Base-by-base conservation (phyloP, 352 stramenopile species). In the Phytophthora idaei region DNA sequence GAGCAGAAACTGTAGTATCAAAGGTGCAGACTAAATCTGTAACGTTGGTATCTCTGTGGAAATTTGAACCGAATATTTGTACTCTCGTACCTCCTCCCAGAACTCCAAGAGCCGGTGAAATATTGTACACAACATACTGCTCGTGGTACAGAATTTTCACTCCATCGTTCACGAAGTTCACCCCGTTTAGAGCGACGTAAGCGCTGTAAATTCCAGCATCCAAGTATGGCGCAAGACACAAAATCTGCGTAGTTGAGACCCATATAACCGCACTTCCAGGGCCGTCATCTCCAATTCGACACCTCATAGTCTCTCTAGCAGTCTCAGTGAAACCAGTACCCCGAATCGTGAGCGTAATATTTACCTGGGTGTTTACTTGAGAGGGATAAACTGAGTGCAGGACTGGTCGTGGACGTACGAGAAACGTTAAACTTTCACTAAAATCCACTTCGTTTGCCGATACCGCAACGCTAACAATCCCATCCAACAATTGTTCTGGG, bases 131-230 rank as follows among this genome's bases (percentile, higher is more conserved):
- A 2, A 61, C 36, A 39, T 85, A 66, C 0, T 58, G 39, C 3
- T 89, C 83, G 41, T 61, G 68, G 31, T 89, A 88, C 25, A 78
- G 7, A 29, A 92, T 31, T 8, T 69, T 60, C 0, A 90, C 9
- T 0, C 48, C 58, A 44, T 86, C 73, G 12, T 76, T 74, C 14
- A 80, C 61, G 44, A 88, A 90, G 29, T 76, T 75, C 1, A 66
- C 48, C 5, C 67, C 72, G 52, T 89, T 87, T 4, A 85, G 42
- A 1, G 81, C 81, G 3, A 92, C 39, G n/a, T 77, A 69, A 1
- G 90, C 61, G 0, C 1, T 55, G 50, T 92, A 82, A 11, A 71
- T 57, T 0, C 83, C 83, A 54, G 61, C 57, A 31, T 73, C 59
- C 12, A 89, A 49, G 9, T 69, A 34, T 0, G 74, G 56, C 12